phyloP scores from a whole-genome alignment of 176 grass and related monocot species.

The Musa schizocarpa region DNA sequence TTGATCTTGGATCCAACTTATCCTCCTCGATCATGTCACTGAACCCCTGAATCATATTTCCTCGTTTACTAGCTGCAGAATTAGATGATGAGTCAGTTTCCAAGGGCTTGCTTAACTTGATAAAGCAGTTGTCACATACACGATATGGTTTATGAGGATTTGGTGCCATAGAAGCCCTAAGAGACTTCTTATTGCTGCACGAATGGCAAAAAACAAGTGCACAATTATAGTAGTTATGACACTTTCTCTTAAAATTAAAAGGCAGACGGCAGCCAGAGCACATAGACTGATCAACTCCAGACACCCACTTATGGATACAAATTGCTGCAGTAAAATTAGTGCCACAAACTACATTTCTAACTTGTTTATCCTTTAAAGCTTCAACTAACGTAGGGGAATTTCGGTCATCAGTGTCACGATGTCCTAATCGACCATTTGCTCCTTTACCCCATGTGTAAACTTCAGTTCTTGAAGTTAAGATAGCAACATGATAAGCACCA shows the following conservation, averaged over 20 bases:
- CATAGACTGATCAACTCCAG: conserved; percentile 59
- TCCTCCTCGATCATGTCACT: conserved; percentile 14
- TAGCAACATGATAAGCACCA: conserved; percentile 59
- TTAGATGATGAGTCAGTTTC: conserved; percentile 28
- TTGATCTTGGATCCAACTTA: conserved; percentile 15
- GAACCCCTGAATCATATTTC: conserved; percentile 34
- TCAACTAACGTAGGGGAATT: conserved; percentile 42
- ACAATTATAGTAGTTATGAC: conserved; percentile 69
- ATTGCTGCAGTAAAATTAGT: conserved; percentile 61
- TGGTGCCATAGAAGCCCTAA: conserved; percentile 54
- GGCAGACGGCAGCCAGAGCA: conserved; percentile 49
- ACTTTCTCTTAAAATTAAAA: conserved; percentile 56
- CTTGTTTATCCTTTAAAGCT: conserved; percentile 52
- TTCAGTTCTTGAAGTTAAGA: conserved; percentile 56
- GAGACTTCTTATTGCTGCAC: conserved; percentile 58
- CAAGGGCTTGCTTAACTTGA: conserved; percentile 33
- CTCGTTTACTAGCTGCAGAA: conserved; percentile 33
- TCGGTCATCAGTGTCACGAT: conserved; percentile 44
- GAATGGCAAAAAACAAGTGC: conserved; percentile 58
- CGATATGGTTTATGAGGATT: conserved; percentile 54
- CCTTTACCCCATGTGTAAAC: conserved; percentile 72
- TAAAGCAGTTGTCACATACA: conserved; percentile 49
- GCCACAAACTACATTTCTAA: conserved; percentile 50
- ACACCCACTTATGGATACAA: conserved; percentile 61
- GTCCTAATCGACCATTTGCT: conserved; percentile 60